Conservation (phyloP, 768 basidiomycete genomes). For the Phaeotremella skinneri region DNA sequence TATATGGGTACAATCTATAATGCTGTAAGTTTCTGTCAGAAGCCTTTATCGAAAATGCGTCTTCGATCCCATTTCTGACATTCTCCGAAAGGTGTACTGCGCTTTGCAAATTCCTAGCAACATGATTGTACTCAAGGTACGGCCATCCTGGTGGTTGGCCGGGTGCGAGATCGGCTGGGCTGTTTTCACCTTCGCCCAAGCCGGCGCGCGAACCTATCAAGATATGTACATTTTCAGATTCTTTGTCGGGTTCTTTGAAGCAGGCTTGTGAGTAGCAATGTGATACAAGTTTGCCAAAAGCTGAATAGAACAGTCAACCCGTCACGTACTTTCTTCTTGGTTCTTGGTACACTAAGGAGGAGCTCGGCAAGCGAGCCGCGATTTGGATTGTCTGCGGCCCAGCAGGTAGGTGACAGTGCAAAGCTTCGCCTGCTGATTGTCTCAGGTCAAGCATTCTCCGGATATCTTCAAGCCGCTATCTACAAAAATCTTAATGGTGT, state of each 20-base stretch:
- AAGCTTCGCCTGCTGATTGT: too few species aligned
- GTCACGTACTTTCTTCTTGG: constrained; percentile 23
- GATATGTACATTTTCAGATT: constrained; percentile 18
- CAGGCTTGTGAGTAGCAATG: not conserved
- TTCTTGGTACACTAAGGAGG: constrained; percentile 21
- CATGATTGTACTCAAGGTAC: constrained; percentile 22
- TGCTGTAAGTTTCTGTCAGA: constrained; percentile 10
- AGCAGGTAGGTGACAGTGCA: too few species aligned
- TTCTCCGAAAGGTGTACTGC: too few species aligned
- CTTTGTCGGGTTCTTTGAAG: constrained; percentile 1
- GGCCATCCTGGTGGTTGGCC: constrained; percentile 18
- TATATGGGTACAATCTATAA: constrained; percentile 31
- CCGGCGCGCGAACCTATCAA: constrained; percentile 18
- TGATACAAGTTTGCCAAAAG: too few species aligned
- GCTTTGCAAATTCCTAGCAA: constrained; percentile 24
- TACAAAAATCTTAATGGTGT: constrained; percentile 24
- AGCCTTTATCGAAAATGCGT: too few species aligned
- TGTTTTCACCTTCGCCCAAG: constrained; percentile 30
- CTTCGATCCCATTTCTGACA: too few species aligned
- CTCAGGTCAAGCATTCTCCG: constrained; percentile 67
- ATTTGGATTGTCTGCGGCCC: constrained; percentile 19
- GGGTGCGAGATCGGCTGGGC: constrained; percentile 27
- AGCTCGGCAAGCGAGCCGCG: constrained; percentile 26
- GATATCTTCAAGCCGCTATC: constrained; percentile 56
- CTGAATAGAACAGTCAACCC: not conserved